Evolutionary conservation across 1,284 basidiomycete species (phyloP).

Genomic region (Apiotrichum veenhuisii): DNA sequence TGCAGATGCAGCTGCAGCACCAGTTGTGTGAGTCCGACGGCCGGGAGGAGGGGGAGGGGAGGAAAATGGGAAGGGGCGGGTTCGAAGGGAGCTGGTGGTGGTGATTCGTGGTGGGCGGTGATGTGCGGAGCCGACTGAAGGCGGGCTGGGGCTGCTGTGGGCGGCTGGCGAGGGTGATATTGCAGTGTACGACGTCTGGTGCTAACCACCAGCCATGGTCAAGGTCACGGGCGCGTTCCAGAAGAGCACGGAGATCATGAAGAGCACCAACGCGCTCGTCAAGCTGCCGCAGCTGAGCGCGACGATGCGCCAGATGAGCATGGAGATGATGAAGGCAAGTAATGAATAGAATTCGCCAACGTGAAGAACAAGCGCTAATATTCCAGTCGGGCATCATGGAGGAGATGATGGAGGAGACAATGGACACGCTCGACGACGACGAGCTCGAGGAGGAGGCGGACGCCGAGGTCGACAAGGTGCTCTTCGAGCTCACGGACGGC

Average conservation of each 20-base stretch:
- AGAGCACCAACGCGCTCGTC: slow-evolving; percentile 85
- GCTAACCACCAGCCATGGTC: slow-evolving; percentile 67
- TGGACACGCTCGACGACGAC: slow-evolving; percentile 77
- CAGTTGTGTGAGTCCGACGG: slow-evolving; percentile 91
- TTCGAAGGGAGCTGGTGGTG: too few relatives aligned
- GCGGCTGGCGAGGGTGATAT: too few relatives aligned
- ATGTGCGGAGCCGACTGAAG: too few relatives aligned
- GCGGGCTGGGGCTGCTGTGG: too few relatives aligned
- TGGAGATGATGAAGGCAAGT: slow-evolving; percentile 95
- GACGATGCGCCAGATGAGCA: slow-evolving; percentile 94
- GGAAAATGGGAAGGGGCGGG: neutral
- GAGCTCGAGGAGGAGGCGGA: slow-evolving; percentile 96
- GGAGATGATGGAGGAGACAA: slow-evolving; percentile 84
- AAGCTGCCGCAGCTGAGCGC: slow-evolving; percentile 88
- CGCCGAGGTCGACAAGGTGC: slow-evolving; percentile 92
- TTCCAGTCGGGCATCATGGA: slow-evolving; percentile 83
- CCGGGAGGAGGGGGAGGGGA: too few relatives aligned
- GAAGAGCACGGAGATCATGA: slow-evolving; percentile 99
- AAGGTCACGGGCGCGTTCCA: slow-evolving; percentile 96
- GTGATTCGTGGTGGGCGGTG: too few relatives aligned
- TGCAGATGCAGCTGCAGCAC: slow-evolving; percentile 83
- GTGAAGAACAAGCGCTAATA: neutral
- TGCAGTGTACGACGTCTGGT: neutral
- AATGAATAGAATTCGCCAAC: neutral
- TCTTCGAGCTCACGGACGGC: slow-evolving; percentile 93